These are phyloP conservation scores for Spiraea crenata DNA, from an alignment of 331 rosid genomes.

Conservation along the genomic window DNA sequence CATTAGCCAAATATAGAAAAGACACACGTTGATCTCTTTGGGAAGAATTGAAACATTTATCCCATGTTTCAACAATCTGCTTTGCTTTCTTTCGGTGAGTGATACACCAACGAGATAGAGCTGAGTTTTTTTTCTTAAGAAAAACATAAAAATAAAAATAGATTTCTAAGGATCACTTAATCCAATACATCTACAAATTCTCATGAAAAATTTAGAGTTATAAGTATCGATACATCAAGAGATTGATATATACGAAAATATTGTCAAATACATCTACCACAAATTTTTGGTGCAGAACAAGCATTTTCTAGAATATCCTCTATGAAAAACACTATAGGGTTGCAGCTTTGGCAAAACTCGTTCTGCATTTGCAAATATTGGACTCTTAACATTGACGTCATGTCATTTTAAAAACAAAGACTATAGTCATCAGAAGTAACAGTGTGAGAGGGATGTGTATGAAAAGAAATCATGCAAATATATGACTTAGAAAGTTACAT, in stretches of 20 bases:
- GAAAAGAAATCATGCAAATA: not conserved
- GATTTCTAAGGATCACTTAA: not conserved
- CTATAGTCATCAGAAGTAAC: not conserved
- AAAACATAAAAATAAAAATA: conserved; percentile 27
- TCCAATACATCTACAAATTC: not conserved
- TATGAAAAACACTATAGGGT: not conserved
- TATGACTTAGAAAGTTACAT: not conserved
- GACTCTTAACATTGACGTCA: too few species aligned
- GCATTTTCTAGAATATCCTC: not conserved
- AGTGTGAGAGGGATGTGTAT: not conserved
- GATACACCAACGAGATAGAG: conserved; percentile 81
- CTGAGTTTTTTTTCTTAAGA: conserved; percentile 56
- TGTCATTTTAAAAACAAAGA: not conserved
- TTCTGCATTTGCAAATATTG: too few species aligned
- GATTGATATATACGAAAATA: not conserved
- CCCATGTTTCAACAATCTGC: conserved; percentile 87
- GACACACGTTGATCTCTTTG: conserved; percentile 74
- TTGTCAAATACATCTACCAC: not conserved
- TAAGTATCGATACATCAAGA: not conserved
- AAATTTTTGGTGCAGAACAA: not conserved
- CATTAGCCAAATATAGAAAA: conserved; percentile 80
- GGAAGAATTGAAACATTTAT: conserved; percentile 68
- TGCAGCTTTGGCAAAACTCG: not conserved
- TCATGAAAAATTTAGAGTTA: not conserved
- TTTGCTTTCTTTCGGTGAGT: conserved; percentile 78